phyloP scores from a whole-genome alignment of 2,329 filamentous ascomycete species.

The Fusarium stilboides region DNA sequence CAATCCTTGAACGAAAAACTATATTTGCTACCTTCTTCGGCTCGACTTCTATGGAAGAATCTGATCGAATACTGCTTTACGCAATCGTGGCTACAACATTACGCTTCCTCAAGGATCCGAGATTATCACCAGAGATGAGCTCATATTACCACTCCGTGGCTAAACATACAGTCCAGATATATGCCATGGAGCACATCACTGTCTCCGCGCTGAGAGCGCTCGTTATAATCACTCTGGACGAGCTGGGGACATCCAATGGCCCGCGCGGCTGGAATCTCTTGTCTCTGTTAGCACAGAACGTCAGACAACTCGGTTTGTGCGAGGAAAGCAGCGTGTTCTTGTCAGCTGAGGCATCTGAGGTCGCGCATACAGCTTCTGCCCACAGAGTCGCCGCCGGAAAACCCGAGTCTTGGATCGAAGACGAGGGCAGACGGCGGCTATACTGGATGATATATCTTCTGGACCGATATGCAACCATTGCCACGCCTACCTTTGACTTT shows the following conservation, averaged over 20 bases:
- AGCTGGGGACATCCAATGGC: conserved; percentile 61
- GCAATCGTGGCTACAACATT: conserved; percentile 62
- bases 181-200: conserved; percentile 60
- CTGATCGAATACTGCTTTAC: conserved; percentile 59
- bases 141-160: conserved; percentile 58
- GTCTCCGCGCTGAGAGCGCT: conserved; percentile 58
- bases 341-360: conserved; percentile 52
- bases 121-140: conserved; percentile 56
- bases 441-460: conserved; percentile 64
- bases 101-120: conserved; percentile 59
- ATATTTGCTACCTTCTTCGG: conserved; percentile 60
- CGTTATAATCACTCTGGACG: conserved; percentile 60
- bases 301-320: conserved; percentile 58
- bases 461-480: conserved; percentile 61
- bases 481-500: conserved; percentile 60
- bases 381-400: conserved; percentile 54
- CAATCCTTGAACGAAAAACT: conserved; percentile 61
- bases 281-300: conserved; percentile 57
- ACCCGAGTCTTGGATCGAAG: conserved; percentile 62
- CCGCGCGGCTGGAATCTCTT: conserved; percentile 61
- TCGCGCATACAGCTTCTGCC: conserved; percentile 55
- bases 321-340: conserved; percentile 59
- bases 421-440: conserved; percentile 59
- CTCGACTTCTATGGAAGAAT: conserved; percentile 57
- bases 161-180: conserved; percentile 58